Conservation (phyloP, 2,329 filamentous ascomycete species). For the Fusarium staphyleae region DNA sequence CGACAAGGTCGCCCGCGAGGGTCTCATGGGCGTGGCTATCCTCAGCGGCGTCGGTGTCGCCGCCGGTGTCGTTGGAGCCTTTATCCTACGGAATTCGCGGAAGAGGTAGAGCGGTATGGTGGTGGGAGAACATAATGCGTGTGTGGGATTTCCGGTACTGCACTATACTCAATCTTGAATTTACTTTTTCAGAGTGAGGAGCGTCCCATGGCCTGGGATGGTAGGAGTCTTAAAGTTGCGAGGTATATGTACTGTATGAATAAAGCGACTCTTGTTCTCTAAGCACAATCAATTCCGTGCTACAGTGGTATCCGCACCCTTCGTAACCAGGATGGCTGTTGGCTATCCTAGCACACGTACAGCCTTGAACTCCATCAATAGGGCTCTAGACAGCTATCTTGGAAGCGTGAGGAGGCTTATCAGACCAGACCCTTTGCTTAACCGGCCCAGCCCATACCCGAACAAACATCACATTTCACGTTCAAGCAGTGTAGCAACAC, state of each 20-base stretch:
- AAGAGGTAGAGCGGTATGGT: constrained; percentile 53
- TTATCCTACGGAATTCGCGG: constrained; percentile 80
- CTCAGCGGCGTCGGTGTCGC: constrained; percentile 91
- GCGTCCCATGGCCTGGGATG: constrained; percentile 9
- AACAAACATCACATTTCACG: too few relatives aligned
- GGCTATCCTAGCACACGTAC: not conserved
- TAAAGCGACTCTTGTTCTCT: constrained; percentile 28
- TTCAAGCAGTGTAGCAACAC: too few relatives aligned
- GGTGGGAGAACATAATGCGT: constrained; percentile 8
- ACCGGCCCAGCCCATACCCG: too few relatives aligned
- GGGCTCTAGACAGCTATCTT: too few relatives aligned
- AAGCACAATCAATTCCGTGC: not conserved
- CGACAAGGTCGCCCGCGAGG: constrained; percentile 95
- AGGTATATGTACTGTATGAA: constrained; percentile 39
- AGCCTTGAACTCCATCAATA: not conserved
- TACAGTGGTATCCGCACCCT: not conserved
- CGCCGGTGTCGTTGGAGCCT: constrained; percentile 89
- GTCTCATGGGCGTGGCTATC: constrained; percentile 92
- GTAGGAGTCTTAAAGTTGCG: constrained; percentile 30
- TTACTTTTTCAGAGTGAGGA: constrained; percentile 19
- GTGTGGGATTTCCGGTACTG: constrained; percentile 22
- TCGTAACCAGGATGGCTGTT: not conserved
- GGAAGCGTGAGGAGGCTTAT: too few relatives aligned
- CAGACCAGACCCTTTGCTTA: too few relatives aligned
- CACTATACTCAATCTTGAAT: constrained; percentile 24